Evolutionary conservation across 345 rosid species (phyloP).

Genomic region (Eutrema japonicum): DNA sequence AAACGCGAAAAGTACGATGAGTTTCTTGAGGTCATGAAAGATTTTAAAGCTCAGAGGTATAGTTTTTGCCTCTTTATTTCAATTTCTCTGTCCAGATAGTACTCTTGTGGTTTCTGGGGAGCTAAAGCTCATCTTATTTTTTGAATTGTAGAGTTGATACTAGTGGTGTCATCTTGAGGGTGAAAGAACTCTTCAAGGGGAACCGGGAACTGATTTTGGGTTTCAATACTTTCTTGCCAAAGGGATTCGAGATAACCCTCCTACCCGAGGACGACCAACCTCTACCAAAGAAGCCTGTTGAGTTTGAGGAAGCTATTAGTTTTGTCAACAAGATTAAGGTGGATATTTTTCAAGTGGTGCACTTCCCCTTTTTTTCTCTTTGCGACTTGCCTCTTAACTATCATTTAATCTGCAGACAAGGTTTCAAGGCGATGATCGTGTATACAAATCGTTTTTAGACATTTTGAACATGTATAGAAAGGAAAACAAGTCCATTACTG

Average conservation of each 20-base stretch:
- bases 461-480: conserved; percentile 92
- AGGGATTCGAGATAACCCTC: conserved; percentile 90
- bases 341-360: not conserved
- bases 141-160: conserved; percentile 74
- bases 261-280: conserved; percentile 69
- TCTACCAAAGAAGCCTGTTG: conserved; percentile 86
- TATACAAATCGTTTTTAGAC: conserved; percentile 91
- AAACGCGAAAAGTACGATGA: conserved; percentile 85
- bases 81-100: not conserved
- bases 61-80: conserved; percentile 12
- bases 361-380: not conserved
- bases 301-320: conserved; percentile 94
- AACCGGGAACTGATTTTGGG: conserved; percentile 85
- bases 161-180: conserved; percentile 87
- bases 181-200: conserved; percentile 92
- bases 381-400: conserved; percentile 18
- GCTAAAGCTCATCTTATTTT: conserved; percentile 17
- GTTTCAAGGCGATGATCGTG: conserved; percentile 94
- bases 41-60: conserved; percentile 95
- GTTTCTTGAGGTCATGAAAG: conserved; percentile 98
- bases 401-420: conserved; percentile 64
- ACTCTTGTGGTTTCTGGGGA: not conserved
- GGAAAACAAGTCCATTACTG: conserved; percentile 86
- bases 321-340: conserved; percentile 98
- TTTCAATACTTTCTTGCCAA: conserved; percentile 94